Evolutionary conservation across 1,284 basidiomycete species (phyloP), one percentile per base, ranked within the genome.

Genomic region (Cutaneotrichosporon sp.): DNA sequence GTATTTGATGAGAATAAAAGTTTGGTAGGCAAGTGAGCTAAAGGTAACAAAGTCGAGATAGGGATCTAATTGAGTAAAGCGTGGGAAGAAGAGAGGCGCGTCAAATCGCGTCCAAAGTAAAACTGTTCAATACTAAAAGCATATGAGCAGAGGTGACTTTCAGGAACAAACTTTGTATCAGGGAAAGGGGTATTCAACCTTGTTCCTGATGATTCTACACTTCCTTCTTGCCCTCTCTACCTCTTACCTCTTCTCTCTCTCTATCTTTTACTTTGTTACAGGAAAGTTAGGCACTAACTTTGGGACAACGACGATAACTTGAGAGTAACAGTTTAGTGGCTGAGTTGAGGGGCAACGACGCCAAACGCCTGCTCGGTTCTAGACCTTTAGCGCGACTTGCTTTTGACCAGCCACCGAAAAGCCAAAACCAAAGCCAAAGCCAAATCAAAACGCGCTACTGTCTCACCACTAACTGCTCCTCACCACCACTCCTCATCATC

Each of bases 351-450:
- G 22, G 31, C 26, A 26, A 26, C 26, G 26, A 26, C 26, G 26
- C 26, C 26, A 1, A 26, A 26, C 26, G 26, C 26, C 26, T 31
- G 50, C 16, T 53, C 21, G 31, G 21, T 40, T 21, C n/a, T 56
- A 21, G 52, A 56, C 22, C 36, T 30, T 22, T 5, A 36, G 30
- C 55, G 55, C 55, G 55, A 56, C 55, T 56, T 56, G 55, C 38
- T 56, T 56, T 56, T 42, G 13, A 21, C 55, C 53, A 36, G n/a
- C 34, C 34, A 22, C 34, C 26, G 3, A 26, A 14, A 18, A 32
- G 32, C 4, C 21, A 50, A 16, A 26, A n/a, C 16, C 18, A 14
- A 49, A 49, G 42, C 42, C 42, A 47, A 7, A 49, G 46, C 13
- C 13, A 49, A 49, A 22, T 49, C 47, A 49, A 22, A n/a, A 1